Evolutionary conservation across 2,329 filamentous ascomycete genomes (phyloP).

Genomic region (Colletotrichum abscissum): DNA sequence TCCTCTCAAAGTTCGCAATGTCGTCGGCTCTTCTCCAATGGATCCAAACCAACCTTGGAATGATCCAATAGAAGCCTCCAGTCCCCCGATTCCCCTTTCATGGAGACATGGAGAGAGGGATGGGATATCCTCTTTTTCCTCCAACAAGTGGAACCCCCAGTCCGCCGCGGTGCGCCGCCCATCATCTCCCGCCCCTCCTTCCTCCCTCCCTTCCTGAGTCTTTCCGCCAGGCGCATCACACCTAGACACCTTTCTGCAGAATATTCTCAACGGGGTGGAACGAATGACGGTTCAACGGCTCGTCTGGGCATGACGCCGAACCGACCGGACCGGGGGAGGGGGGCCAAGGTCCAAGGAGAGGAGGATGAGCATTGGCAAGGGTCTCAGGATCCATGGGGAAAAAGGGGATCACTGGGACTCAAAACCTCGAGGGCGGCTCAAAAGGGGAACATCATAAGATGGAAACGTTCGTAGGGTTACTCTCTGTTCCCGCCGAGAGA

Average conservation of each 20-base stretch:
- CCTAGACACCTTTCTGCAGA: conserved; percentile 4
- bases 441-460: not conserved
- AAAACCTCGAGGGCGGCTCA: not conserved
- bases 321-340: not conserved
- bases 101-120: not conserved
- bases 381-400: not conserved
- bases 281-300: not conserved
- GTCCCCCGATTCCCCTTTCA: not conserved
- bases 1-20: not conserved
- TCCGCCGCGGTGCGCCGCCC: conserved; percentile 20
- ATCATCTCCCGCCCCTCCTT: conserved; percentile 1
- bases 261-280: conserved; percentile 10
- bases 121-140: not conserved
- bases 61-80: not conserved
- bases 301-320: not conserved
- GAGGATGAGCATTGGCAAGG: not conserved
- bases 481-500: conserved; percentile 15
- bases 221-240: conserved; percentile 14
- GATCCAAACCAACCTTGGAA: not conserved
- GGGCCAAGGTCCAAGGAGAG: not conserved
- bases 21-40: not conserved
- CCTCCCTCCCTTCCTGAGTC: not conserved
- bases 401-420: too few species aligned
- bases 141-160: not conserved
- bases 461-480: not conserved